A percentile compares a stretch with the other conserved stretches of the same genome.
phyloP scores from a whole-genome alignment of 1,139 yeast species.

The Hemisphaericaspora lyxosophila region DNA sequence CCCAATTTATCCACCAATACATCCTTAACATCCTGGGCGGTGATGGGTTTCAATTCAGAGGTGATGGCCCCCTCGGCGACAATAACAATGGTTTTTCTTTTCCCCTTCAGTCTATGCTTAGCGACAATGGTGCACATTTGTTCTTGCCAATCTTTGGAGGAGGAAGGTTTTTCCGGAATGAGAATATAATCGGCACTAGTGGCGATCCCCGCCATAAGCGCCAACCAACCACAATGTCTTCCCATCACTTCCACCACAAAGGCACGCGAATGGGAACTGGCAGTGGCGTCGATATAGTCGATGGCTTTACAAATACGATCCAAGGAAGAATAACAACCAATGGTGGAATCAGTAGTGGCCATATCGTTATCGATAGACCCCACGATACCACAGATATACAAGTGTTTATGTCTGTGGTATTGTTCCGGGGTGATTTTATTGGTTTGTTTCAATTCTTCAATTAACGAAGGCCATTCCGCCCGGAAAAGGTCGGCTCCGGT shows the following conservation, averaged over 20 bases:
- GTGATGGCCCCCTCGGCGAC: constrained; percentile 86
- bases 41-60: constrained; percentile 61
- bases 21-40: constrained; percentile 65
- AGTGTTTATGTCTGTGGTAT: constrained; percentile 51
- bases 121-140: constrained; percentile 65
- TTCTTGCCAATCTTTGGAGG: constrained; percentile 60
- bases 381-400: constrained; percentile 75
- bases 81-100: constrained; percentile 75
- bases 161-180: constrained; percentile 77
- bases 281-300: constrained; percentile 82
- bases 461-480: constrained; percentile 74
- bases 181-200: constrained; percentile 80
- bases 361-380: constrained; percentile 85
- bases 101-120: constrained; percentile 68
- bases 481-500: constrained; percentile 83
- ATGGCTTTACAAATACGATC: constrained; percentile 77
- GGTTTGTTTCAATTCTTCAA: constrained; percentile 54
- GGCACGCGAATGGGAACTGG: constrained; percentile 79
- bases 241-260: constrained; percentile 91
- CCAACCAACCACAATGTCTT: constrained; percentile 87
- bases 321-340: constrained; percentile 76
- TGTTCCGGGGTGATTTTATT: constrained; percentile 53
- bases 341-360: constrained; percentile 80
- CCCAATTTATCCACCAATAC: constrained; percentile 66
- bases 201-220: constrained; percentile 78